These are phyloP conservation scores for Carex arenaria DNA, from an alignment of 202 grass and related monocot species.

Conservation along the genomic window DNA sequence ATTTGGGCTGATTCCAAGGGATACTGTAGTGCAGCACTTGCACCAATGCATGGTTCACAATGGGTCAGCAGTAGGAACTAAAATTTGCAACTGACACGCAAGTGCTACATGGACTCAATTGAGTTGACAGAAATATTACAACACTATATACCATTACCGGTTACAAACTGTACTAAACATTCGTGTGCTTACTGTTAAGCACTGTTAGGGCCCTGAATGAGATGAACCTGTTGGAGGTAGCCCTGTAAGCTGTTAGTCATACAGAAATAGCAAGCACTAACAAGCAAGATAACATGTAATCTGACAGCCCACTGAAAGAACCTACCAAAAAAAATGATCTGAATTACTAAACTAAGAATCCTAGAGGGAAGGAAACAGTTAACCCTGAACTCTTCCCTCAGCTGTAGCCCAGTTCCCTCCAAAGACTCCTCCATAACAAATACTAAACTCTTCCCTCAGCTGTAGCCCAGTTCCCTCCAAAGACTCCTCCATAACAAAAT, in stretches of 20 bases:
- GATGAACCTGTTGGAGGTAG: neutral
- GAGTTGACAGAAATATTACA: neutral
- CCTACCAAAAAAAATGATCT: neutral
- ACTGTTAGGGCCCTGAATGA: neutral
- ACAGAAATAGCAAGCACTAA: neutral
- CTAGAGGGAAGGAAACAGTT: neutral
- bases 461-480: neutral
- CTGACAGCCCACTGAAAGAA: slow-evolving; percentile 6
- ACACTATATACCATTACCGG: neutral
- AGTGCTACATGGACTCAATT: neutral
- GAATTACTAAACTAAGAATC: neutral
- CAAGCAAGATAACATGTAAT: neutral
- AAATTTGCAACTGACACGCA: neutral
- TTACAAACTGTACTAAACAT: neutral
- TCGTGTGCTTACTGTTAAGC: neutral
- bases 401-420: neutral
- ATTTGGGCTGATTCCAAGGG: neutral
- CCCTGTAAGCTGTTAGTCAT: neutral
- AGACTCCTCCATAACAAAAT: neutral
- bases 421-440: neutral
- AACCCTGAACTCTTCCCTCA: neutral
- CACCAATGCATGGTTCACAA: neutral
- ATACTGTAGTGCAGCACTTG: too few relatives aligned
- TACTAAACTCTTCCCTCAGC: neutral
- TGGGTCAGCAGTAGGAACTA: neutral